These are phyloP conservation scores for Linum usitatissimum DNA, from an alignment of 345 rosid species.

Conservation along the genomic window DNA sequence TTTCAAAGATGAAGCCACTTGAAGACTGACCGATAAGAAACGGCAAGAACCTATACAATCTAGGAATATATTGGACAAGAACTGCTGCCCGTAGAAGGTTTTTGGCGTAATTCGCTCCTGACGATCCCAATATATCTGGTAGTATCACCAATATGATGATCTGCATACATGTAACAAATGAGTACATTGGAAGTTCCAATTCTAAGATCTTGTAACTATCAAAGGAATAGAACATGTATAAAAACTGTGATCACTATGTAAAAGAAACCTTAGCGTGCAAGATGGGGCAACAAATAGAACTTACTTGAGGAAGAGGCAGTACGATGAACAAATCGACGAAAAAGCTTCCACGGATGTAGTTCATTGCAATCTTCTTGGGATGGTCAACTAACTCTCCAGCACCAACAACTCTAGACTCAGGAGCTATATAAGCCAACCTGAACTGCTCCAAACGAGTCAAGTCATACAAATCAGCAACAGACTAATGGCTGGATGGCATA, in stretches of 20 bases:
- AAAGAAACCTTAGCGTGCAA: neutral
- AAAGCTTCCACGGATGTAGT: slow-evolving; percentile 54
- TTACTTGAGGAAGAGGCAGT: slow-evolving; percentile 82
- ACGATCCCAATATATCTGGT: slow-evolving; percentile 27
- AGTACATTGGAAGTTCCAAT: neutral
- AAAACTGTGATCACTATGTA: neutral
- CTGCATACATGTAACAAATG: slow-evolving; percentile 28
- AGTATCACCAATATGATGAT: slow-evolving; percentile 38
- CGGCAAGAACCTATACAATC: slow-evolving; percentile 59
- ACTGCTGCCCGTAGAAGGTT: slow-evolving; percentile 46
- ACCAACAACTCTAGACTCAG: slow-evolving; percentile 71
- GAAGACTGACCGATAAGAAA: slow-evolving; percentile 70
- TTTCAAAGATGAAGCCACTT: slow-evolving; percentile 67
- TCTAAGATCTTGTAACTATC: neutral
- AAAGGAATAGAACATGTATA: neutral
- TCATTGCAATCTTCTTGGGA: slow-evolving; percentile 52
- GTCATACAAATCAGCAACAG: neutral
- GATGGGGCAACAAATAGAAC: slow-evolving; percentile 11
- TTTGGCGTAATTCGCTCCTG: slow-evolving; percentile 61
- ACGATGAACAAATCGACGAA: slow-evolving; percentile 45
- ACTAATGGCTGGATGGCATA: neutral
- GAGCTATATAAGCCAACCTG: slow-evolving; percentile 76
- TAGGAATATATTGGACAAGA: slow-evolving; percentile 67
- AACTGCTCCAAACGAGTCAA: slow-evolving; percentile 41
- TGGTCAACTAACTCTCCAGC: slow-evolving; percentile 85